phyloP scores from a whole-genome alignment of 345 rosid genomes.

The Angophora floribunda region DNA sequence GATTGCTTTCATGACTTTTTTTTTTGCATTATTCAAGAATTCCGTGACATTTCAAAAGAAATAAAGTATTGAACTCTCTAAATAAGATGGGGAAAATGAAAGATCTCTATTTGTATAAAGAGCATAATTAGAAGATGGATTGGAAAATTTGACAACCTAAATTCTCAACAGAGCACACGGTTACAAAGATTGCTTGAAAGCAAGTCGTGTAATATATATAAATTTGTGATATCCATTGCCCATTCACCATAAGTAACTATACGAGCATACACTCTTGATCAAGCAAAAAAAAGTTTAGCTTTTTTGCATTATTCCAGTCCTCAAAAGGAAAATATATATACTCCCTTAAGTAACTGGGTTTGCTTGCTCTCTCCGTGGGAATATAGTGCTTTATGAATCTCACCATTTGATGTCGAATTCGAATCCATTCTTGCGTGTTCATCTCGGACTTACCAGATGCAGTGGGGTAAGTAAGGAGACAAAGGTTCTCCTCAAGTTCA shows the following conservation, averaged over 20 bases:
- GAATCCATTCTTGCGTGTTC: not conserved
- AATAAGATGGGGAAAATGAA: not conserved
- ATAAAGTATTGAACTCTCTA: not conserved
- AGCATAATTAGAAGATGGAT: fast-evolving
- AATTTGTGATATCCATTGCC: not conserved
- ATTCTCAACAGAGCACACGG: fast-evolving
- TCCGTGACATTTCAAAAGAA: not conserved
- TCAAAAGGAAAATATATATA: not conserved
- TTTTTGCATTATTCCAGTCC: not conserved
- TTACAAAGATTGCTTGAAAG: not conserved
- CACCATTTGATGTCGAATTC: fast-evolving
- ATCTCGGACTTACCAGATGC: not conserved
- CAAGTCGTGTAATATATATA: fast-evolving
- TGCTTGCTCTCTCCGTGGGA: not conserved
- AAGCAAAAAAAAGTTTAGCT: not conserved
- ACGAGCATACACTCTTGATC: not conserved
- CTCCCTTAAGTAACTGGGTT: not conserved
- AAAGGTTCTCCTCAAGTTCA: too few species aligned
- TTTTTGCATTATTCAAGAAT: not conserved
- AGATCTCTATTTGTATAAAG: not conserved
- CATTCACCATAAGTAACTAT: not conserved
- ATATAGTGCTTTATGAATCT: not conserved
- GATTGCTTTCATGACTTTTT: not conserved
- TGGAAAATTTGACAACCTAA: not conserved
- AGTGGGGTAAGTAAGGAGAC: too few species aligned